Evolutionary conservation across 208 protist genomes (phyloP), one percentile per base, ranked within the genome.

Genomic region (Leptomonas pyrrhocoris): DNA sequence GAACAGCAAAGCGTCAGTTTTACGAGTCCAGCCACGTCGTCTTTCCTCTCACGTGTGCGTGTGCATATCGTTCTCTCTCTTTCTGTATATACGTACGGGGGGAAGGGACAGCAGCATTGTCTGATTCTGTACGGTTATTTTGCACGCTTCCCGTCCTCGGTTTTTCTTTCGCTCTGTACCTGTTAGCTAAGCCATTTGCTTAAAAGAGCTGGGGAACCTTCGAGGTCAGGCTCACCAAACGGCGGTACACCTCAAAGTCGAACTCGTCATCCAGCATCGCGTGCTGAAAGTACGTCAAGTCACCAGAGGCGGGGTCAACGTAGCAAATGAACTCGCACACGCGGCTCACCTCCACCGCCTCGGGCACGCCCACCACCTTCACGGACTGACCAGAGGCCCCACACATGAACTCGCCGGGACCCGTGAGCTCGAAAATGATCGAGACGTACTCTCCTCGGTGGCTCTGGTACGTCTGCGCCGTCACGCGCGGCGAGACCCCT

Each of bases 281-380:
- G 71, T 94, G 88, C 53, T 92, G 84, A 63, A 79, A 93, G 80
- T 95, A 95, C 31, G 80, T 73, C 31, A 97, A 71, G 46, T 91
- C 76, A 6, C 86, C 85, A n/a, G 59, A 84, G 59, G 86, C 68
- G 28, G 88, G 88, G 55, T 94, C 82, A 15, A 95, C 87, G 79
- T 97, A 95, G 85, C 89, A 93, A 45, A 95, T 87, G 73, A 97
- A 94, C 79, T 97, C 93, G 74, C 86, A 93, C 50, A 97, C 83
- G n/a, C 86, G 86, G 43, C 87, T 92, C 59, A 97, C 88, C 67
- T 97, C 90, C 6, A 82, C 78, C 28, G 64, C 80, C 34, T 80
- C 77, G 3, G 88, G 88, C 4, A 97, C 81, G 16, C 82, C 80
- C 27, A 86, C 76, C 9, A 97, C 79, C 60, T 78, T 77, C 21